Evolutionary conservation across 2,329 filamentous ascomycete species (phyloP).

Genomic region (Didymellaceae sp.): DNA sequence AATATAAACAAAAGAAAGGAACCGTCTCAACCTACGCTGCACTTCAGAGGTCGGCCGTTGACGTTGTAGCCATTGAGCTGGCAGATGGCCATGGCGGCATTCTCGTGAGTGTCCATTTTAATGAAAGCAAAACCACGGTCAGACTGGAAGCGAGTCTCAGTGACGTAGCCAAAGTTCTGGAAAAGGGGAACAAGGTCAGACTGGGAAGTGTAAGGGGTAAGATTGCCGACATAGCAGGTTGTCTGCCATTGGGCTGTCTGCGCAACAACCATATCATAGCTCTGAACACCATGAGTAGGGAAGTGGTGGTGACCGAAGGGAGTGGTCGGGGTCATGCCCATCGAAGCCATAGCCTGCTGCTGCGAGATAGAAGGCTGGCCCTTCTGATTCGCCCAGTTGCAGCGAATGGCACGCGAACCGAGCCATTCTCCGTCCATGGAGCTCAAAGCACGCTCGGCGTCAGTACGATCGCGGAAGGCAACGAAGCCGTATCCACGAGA

Average conservation of each 20-base stretch:
- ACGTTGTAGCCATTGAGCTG: conserved; percentile 98
- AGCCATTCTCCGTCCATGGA: conserved; percentile 99
- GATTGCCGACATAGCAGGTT: conserved; percentile 95
- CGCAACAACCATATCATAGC: conserved; percentile 94
- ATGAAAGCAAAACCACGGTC: conserved; percentile 98
- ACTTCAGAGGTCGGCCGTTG: conserved; percentile 95
- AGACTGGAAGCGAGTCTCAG: conserved; percentile 96
- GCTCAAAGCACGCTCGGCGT: conserved; percentile 94
- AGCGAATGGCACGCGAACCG: conserved; percentile 94
- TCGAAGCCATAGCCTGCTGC: conserved; percentile 94
- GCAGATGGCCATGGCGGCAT: conserved; percentile 97
- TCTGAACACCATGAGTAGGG: conserved; percentile 93
- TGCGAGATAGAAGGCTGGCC: conserved; percentile 98
- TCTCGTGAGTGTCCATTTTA: conserved; percentile 99
- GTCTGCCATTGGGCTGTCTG: conserved; percentile 99
- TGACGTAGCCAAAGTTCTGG: conserved; percentile 97
- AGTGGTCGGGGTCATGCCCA: conserved; percentile 97
- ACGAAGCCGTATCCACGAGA: conserved; percentile 98
- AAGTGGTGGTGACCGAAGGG: conserved; percentile 98
- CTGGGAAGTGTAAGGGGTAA: conserved; percentile 97
- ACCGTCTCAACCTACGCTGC: conserved; percentile 76
- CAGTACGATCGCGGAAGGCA: conserved; percentile 89
- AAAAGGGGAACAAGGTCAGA: conserved; percentile 97
- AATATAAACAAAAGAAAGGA: conserved; percentile 26
- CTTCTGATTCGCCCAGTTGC: conserved; percentile 99